These are phyloP conservation scores for Paradendryphiella salina DNA, from an alignment of 2,329 filamentous ascomycete species.

Conservation along the genomic window DNA sequence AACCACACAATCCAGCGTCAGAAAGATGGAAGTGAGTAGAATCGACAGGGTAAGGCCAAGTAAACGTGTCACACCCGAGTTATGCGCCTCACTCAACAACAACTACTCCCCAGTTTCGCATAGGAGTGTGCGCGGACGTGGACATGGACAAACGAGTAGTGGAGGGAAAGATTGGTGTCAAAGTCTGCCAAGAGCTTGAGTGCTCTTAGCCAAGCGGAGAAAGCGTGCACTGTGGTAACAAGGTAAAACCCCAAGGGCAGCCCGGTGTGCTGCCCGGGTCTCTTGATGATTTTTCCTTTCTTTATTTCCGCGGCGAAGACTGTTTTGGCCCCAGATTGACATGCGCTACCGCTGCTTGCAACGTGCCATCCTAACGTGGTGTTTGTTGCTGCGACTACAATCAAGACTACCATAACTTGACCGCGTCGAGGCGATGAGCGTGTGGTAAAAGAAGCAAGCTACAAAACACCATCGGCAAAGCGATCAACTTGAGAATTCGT, in stretches of 20 bases:
- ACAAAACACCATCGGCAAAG: too few relatives aligned
- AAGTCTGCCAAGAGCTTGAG: conserved; percentile 12
- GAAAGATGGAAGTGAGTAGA: not conserved
- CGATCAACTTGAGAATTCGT: too few relatives aligned
- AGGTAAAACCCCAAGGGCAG: conserved; percentile 7
- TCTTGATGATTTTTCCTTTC: not conserved
- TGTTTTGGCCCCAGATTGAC: too few relatives aligned
- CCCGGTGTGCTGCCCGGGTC: not conserved
- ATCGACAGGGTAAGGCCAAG: not conserved
- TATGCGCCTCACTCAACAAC: not conserved
- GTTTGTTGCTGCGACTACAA: too few relatives aligned
- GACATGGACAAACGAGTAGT: conserved; percentile 4
- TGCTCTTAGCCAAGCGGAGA: conserved; percentile 15
- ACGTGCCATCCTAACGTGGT: too few relatives aligned
- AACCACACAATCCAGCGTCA: too few relatives aligned
- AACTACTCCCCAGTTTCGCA: not conserved
- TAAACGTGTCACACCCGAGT: not conserved
- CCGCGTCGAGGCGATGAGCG: too few relatives aligned
- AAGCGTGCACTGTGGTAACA: not conserved
- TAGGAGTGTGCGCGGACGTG: not conserved
- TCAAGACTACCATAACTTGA: too few relatives aligned
- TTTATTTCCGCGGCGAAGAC: not conserved
- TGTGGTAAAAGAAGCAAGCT: too few relatives aligned
- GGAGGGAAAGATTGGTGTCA: conserved; percentile 7
- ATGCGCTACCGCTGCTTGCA: too few relatives aligned